These are phyloP conservation scores for Citrullus amarus DNA, from an alignment of 306 rosid genomes.

Conservation along the genomic window DNA sequence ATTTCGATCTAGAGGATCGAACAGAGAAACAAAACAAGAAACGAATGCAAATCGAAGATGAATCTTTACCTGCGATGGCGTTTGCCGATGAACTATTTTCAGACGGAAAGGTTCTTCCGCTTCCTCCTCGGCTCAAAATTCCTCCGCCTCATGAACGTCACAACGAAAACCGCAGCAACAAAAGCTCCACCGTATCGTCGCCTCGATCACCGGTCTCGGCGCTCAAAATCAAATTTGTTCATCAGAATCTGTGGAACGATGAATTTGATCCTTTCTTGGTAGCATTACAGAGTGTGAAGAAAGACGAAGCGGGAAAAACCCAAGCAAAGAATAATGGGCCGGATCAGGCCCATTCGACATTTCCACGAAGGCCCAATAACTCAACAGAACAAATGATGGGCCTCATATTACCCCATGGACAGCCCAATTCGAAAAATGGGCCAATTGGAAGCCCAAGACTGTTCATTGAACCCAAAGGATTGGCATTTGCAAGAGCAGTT, in stretches of 20 bases:
- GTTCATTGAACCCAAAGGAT: conserved; percentile 40
- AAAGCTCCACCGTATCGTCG: conserved; percentile 15
- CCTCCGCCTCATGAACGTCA: conserved; percentile 55
- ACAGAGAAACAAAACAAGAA: neutral
- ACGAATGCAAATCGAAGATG: conserved; percentile 6
- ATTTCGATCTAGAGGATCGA: conserved; percentile 6
- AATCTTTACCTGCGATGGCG: conserved; percentile 41
- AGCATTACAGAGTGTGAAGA: conserved; percentile 51
- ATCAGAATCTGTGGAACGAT: conserved; percentile 42
- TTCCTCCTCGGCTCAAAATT: conserved; percentile 59
- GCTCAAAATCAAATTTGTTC: conserved; percentile 23
- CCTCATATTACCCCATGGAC: neutral
- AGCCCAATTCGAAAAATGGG: neutral
- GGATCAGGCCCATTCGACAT: conserved; percentile 34
- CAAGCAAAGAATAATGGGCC: conserved; percentile 19
- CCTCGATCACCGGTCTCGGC: conserved; percentile 33
- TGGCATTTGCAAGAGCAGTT: conserved; percentile 31
- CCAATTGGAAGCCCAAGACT: conserved; percentile 7
- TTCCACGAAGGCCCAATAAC: conserved; percentile 1
- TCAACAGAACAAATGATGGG: neutral
- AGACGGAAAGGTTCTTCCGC: conserved; percentile 60
- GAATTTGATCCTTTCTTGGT: conserved; percentile 79
- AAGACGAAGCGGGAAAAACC: conserved; percentile 28
- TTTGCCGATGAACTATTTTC: conserved; percentile 77
- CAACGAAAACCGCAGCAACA: conserved; percentile 6